Conservation (phyloP, 306 rosid species). For the Hylodesmum podocarpum region DNA sequence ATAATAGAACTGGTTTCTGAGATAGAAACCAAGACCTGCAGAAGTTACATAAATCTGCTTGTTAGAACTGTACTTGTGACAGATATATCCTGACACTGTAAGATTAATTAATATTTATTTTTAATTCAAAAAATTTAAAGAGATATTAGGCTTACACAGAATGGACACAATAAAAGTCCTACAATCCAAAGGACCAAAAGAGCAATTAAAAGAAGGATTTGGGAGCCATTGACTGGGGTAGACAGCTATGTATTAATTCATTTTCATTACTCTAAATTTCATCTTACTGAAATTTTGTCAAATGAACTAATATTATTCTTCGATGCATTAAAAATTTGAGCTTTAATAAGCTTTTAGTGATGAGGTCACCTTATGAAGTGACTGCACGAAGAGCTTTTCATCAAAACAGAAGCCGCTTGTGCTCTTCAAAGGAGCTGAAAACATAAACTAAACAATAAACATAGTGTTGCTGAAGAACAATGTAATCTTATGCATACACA, state of each 20-base stretch:
- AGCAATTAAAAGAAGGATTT: background rate
- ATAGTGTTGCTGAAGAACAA: conserved; percentile 3
- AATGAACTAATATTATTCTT: background rate
- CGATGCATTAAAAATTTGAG: background rate
- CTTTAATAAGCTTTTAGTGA: background rate
- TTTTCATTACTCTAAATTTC: background rate
- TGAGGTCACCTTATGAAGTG: conserved; percentile 76
- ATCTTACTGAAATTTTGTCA: conserved; percentile 1
- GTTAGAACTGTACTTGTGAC: conserved; percentile 14
- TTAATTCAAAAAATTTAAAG: background rate
- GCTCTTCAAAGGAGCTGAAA: conserved; percentile 58
- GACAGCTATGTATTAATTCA: background rate
- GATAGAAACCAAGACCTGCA: conserved; percentile 65
- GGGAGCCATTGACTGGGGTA: background rate
- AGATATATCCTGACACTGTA: background rate
- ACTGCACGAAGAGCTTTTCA: conserved; percentile 77
- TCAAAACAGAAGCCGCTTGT: conserved; percentile 69
- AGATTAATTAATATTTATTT: background rate
- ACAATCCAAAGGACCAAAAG: background rate
- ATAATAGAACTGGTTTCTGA: conserved; percentile 67
- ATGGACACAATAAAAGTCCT: background rate
- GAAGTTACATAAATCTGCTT: background rate
- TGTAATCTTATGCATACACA: background rate
- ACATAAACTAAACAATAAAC: conserved; percentile 11
- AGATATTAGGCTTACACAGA: background rate